Evolutionary conservation across 139 green algal species (phyloP).

Genomic region (Gonium pectorale): DNA sequence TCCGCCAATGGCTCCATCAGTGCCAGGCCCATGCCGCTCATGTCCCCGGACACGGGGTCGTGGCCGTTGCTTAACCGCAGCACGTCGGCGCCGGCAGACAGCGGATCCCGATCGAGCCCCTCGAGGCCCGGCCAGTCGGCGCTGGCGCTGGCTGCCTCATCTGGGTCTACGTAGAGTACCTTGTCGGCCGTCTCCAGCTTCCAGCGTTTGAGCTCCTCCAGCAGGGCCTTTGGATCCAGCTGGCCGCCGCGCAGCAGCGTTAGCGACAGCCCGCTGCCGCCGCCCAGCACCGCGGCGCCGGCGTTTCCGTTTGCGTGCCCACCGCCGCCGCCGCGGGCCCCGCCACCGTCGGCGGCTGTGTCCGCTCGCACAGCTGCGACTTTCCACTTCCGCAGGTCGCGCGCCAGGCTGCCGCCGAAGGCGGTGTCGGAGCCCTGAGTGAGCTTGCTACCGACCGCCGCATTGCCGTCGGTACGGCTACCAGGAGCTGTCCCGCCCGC

Average conservation of each 20-base stretch:
- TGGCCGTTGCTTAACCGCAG: neutral
- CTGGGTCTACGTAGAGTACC: slow-evolving; percentile 45
- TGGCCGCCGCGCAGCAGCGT: slow-evolving; percentile 24
- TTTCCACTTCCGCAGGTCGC: slow-evolving; percentile 55
- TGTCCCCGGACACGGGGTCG: neutral
- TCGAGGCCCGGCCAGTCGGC: neutral
- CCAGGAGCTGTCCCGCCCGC: neutral
- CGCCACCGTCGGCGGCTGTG: neutral
- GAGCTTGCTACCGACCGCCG: slow-evolving; percentile 21
- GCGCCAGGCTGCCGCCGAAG: slow-evolving; percentile 53
- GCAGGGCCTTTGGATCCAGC: slow-evolving; percentile 40
- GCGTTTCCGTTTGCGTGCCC: too few species aligned
- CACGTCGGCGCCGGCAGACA: neutral
- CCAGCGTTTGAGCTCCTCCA: slow-evolving; percentile 56
- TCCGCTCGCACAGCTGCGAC: slow-evolving; percentile 10
- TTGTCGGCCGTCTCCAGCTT: slow-evolving; percentile 59
- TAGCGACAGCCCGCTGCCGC: slow-evolving; percentile 7
- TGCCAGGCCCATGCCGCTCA: neutral
- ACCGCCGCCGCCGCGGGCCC: neutral
- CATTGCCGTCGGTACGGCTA: too few species aligned
- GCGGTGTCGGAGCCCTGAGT: slow-evolving; percentile 34
- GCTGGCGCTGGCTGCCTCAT: neutral
- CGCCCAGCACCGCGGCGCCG: neutral
- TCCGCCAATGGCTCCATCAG: neutral
- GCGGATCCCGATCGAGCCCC: neutral